Evolutionary conservation across 2,329 filamentous ascomycete species (phyloP), one percentile per base, ranked within the genome.

Genomic region (Allantophomopsis lycopodina): DNA sequence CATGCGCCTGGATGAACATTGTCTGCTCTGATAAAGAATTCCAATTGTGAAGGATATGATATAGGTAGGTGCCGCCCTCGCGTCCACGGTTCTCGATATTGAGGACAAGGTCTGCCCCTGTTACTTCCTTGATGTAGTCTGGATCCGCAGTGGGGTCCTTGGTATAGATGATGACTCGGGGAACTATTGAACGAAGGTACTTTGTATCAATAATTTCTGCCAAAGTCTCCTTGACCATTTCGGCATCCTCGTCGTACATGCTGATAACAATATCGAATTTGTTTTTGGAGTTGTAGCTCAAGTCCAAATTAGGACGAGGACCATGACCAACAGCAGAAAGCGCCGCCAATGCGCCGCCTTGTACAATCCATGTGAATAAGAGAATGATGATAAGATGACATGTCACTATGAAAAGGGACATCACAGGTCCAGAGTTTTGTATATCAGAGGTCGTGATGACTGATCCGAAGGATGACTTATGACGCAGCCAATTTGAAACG

Each of bases 11-110:
- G 5, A 68, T 55, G 47, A 69, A 69, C 38, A 69, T 48, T 1
- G 64, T 69, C 40, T 69, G 62, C 20, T 50, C 52, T 7, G 65
- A 64, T 1, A 69, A 55, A 13, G 50, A 45, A 36, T 68, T 58
- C 60, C 61, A 70, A 31, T 57, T 46, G 15, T 49, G 49, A 14
- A 63, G 43, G 16, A 69, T 67, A 43, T 70, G 66, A 38, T 57
- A 47, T 3, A 69, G 60, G 46, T 66, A 69, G 3, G 66, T 66
- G 11, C 62, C 63, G 10, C 60, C 61, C 52, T 69, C 66, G 17
- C 65, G 56, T 14, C 66, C 65, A 18, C 58, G 42, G 41, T 69
- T 69, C 4, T 48, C 44, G 5, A 59, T 47, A 2, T 44, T 44
- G 14, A 47, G 39, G 12, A 58, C 53, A 2, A 39, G 35, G 18